phyloP scores from a whole-genome alignment of 2,329 filamentous ascomycete genomes.

The Orbilia javanica region DNA sequence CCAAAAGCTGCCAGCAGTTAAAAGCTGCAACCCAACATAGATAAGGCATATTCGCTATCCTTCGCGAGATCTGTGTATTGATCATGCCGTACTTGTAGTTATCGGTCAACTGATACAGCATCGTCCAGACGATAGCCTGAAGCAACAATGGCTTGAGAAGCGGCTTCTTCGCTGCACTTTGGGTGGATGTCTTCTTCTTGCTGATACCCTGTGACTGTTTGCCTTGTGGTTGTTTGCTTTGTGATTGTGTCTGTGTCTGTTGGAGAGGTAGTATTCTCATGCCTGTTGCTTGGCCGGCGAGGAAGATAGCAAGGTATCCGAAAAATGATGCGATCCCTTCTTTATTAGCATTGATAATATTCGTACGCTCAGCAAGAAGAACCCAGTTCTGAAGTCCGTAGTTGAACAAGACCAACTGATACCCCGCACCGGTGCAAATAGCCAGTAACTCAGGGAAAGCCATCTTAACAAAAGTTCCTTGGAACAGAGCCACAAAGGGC shows the following conservation, averaged over 20 bases:
- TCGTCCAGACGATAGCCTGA: conserved; percentile 77
- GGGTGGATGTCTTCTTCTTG: conserved; percentile 64
- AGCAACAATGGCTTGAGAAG: conserved; percentile 75
- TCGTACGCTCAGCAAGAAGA: conserved; percentile 80
- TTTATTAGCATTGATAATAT: conserved; percentile 87
- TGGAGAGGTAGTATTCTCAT: conserved; percentile 78
- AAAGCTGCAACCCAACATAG: conserved; percentile 92
- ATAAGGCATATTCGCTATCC: conserved; percentile 93
- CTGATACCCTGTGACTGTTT: not conserved
- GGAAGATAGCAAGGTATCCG: conserved; percentile 94
- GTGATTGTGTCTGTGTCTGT: conserved; percentile 57
- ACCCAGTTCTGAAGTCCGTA: conserved; percentile 86
- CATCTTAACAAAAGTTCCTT: conserved; percentile 78
- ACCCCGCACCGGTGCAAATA: conserved; percentile 67
- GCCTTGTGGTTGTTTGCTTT: conserved; percentile 63
- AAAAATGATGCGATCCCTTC: conserved; percentile 96
- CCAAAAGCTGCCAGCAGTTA: conserved; percentile 84
- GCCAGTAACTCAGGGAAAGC: conserved; percentile 69
- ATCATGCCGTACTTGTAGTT: conserved; percentile 75
- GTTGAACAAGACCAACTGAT: conserved; percentile 81
- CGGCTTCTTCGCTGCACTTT: conserved; percentile 68
- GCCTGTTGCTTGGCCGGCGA: conserved; percentile 86
- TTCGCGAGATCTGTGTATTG: conserved; percentile 82
- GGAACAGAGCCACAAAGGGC: conserved; percentile 86
- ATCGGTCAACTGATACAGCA: conserved; percentile 78